Conservation (phyloP, 176 grass and related monocot species). For the Eleusine indica region DNA sequence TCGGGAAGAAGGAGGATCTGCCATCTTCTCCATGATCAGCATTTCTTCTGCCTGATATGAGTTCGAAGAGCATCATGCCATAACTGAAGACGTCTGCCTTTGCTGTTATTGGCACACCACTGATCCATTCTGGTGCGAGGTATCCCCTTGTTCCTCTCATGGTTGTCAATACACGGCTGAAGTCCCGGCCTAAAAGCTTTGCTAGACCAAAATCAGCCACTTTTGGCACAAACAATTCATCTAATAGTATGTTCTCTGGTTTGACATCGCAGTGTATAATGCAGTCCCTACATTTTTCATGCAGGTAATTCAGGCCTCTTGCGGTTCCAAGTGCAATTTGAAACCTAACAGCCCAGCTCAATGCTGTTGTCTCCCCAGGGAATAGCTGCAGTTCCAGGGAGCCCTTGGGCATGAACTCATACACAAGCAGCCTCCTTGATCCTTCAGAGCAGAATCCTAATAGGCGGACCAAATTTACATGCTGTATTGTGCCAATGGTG, state of each 20-base stretch:
- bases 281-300: conserved; percentile 83
- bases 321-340: conserved; percentile 79
- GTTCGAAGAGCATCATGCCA: conserved; percentile 87
- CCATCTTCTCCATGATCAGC: conserved; percentile 42
- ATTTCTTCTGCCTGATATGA: conserved; percentile 82
- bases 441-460: conserved; percentile 84
- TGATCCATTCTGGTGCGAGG: conserved; percentile 91
- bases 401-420: conserved; percentile 82
- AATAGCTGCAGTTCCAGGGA: conserved; percentile 78
- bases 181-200: conserved; percentile 79
- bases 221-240: conserved; percentile 69
- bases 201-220: conserved; percentile 84
- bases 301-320: conserved; percentile 76
- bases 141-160: conserved; percentile 90
- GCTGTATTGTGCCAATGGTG: conserved; percentile 78
- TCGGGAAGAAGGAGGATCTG: conserved; percentile 55
- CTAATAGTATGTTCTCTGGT: conserved; percentile 91
- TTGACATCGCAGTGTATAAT: conserved; percentile 95
- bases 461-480: conserved; percentile 78
- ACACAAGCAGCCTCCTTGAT: conserved; percentile 62
- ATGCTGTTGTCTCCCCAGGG: conserved; percentile 33
- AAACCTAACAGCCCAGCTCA: conserved; percentile 64
- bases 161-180: conserved; percentile 84
- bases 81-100: conserved; percentile 93
- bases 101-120: conserved; percentile 61